Conservation (phyloP, 2,329 filamentous ascomycete genomes). For the Eutypa lata region DNA sequence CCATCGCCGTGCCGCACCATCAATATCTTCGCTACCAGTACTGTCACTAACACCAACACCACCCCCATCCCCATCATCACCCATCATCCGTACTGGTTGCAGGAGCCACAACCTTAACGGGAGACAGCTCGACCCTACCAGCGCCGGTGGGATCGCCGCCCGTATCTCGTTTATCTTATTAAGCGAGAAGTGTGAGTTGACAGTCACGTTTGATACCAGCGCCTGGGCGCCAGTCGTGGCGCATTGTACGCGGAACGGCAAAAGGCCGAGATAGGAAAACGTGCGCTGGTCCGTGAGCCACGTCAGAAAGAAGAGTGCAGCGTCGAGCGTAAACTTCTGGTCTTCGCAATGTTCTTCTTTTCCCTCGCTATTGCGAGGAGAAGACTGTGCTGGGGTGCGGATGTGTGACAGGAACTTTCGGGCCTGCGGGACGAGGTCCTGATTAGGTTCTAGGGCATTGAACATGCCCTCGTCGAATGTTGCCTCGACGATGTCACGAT, state of each 20-base stretch:
- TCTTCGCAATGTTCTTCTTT: not conserved
- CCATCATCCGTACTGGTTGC: not conserved
- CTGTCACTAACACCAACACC: too few species aligned
- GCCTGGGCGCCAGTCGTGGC: not conserved
- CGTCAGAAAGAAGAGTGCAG: not conserved
- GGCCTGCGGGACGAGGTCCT: not conserved
- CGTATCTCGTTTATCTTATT: not conserved
- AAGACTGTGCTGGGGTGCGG: not conserved
- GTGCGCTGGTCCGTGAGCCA: not conserved
- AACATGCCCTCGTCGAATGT: not conserved
- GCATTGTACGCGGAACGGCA: not conserved
- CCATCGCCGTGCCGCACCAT: not conserved
- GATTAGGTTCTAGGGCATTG: not conserved
- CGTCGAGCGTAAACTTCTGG: not conserved
- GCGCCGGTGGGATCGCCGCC: not conserved
- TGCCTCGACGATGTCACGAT: not conserved
- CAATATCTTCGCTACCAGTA: not conserved
- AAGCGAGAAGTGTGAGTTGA: not conserved
- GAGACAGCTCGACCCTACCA: not conserved
- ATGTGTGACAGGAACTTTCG: not conserved
- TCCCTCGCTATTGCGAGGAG: not conserved
- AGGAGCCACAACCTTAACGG: not conserved
- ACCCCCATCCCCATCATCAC: too few species aligned
- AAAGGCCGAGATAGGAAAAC: not conserved
- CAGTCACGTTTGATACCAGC: not conserved